Percentiles rank a stretch among this genome's conserved stretches.
phyloP scores from a whole-genome alignment of 495 filamentous ascomycete genomes.

The Penicillium malachiteum region DNA sequence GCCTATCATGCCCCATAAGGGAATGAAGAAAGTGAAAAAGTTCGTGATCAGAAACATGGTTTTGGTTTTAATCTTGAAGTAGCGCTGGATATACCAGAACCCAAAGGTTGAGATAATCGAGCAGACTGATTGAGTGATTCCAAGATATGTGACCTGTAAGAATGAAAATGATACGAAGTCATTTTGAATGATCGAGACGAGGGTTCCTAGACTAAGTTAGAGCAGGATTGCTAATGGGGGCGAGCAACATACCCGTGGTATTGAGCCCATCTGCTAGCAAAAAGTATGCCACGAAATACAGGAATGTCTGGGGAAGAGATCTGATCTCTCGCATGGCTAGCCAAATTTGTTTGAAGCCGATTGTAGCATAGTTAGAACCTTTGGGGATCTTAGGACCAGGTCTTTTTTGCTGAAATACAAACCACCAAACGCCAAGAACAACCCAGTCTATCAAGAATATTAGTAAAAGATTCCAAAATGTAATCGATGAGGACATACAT shows the following conservation, averaged over 20 bases:
- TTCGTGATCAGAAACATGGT: conserved; percentile 51
- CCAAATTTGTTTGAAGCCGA: conserved; percentile 50
- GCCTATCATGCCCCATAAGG: conserved; percentile 53
- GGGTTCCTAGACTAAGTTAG: conserved; percentile 30
- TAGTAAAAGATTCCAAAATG: background rate
- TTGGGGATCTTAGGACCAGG: conserved; percentile 46
- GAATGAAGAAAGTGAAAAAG: conserved; percentile 49
- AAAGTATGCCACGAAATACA: conserved; percentile 49
- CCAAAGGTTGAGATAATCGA: conserved; percentile 48
- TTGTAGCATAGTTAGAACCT: conserved; percentile 45
- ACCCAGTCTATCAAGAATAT: conserved; percentile 40
- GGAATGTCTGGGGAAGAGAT: conserved; percentile 44
- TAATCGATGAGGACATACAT: conserved; percentile 17
- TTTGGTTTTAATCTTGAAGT: conserved; percentile 49
- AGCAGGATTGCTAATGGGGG: background rate
- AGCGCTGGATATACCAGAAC: conserved; percentile 52
- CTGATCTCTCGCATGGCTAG: conserved; percentile 42
- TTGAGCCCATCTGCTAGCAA: conserved; percentile 51
- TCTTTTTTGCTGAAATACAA: conserved; percentile 49
- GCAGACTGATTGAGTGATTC: conserved; percentile 44
- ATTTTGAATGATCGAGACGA: conserved; percentile 49
- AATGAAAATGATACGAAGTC: conserved; percentile 48
- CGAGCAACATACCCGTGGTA: conserved; percentile 39
- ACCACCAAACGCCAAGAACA: conserved; percentile 51
- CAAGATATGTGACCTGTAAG: conserved; percentile 49